Conservation (phyloP, 495 filamentous ascomycete species). For the Penicillium paxilli region DNA sequence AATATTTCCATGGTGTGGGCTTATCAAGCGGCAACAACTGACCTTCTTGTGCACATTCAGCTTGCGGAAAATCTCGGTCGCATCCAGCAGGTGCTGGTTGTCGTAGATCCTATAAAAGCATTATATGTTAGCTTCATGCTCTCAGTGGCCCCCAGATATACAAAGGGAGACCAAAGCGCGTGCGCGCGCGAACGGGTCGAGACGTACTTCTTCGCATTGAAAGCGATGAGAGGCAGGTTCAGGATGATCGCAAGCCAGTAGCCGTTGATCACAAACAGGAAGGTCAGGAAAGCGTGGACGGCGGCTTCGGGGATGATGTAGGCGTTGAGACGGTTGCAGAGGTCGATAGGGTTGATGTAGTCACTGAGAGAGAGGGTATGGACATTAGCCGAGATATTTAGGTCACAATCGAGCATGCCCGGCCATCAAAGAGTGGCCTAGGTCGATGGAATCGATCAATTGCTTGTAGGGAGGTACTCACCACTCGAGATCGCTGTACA, state of each 20-base stretch:
- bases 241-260: slow-evolving; percentile 95
- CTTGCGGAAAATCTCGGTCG: slow-evolving; percentile 99
- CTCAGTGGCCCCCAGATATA: neutral
- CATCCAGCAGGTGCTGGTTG: slow-evolving; percentile 94
- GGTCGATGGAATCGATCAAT: neutral
- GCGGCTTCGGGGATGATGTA: slow-evolving; percentile 99
- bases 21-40: slow-evolving; percentile 10
- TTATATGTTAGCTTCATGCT: slow-evolving; percentile 4
- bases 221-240: slow-evolving; percentile 88
- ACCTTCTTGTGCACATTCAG: slow-evolving; percentile 99
- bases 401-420: neutral
- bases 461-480: slow-evolving; percentile 44
- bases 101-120: slow-evolving; percentile 74
- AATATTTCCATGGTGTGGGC: slow-evolving; percentile 1
- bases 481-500: slow-evolving; percentile 99
- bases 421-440: neutral
- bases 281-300: slow-evolving; percentile 92
- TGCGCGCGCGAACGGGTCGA: neutral
- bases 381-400: neutral
- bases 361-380: slow-evolving; percentile 58
- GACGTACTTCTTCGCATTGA: slow-evolving; percentile 95
- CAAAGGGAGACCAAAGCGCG: neutral
- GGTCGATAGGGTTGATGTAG: slow-evolving; percentile 99
- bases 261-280: slow-evolving; percentile 95
- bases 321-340: slow-evolving; percentile 99